Base-by-base conservation (phyloP, 306 rosid genomes). In the Acacia acuminata region DNA sequence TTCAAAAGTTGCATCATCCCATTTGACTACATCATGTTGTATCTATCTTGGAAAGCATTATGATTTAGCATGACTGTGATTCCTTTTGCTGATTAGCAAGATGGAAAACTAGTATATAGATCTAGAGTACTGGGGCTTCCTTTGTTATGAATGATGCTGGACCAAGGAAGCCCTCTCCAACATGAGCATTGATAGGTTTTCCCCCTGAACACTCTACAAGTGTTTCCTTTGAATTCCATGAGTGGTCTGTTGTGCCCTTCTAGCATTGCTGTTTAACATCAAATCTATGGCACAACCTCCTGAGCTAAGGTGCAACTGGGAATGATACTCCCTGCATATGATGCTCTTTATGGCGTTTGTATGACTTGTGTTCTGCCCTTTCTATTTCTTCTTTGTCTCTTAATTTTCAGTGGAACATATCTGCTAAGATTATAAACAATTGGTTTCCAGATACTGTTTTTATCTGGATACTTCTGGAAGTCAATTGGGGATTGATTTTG, bases 1-100 rank as follows among this genome's bases (percentile, higher is more conserved):
- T 82, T 82, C 50, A 40, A 42, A 51, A 80, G 77, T 73, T 58
- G 20, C 63, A 64, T 72, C 63, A 68, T 75, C 66, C 64, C 45
- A 45, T 79, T 42, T 79, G 82, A 47, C 80, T 63, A 51, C 50
- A 30, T 45, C 56, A 20, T n/a, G 75, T 71, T 60, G n/a, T 53
- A 64, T 78, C 63, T 60, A n/a, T 45, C 80, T 27, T 79, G 75
- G 40, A 66, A 43, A n/a, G 38, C 17, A 47, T 20, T 56, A n/a
- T 58, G 75, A 68, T 67, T 36, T 78, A 47, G 75, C 38, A 25
- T 55, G n/a, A 24, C 51, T 43, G 50, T 48, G 81, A 78, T 80
- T 45, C 66, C 48, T 82, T 82, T 58, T 42, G 55, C 51, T 73
- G 79, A 79, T 61, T 50, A 67, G 8, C 68, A 20, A 48, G 68